A percentile compares a stretch with the other conserved stretches of the same genome.
These are phyloP conservation scores for Mortierella sp. DNA, from an alignment of 371 early-diverging fungal species.

Conservation along the genomic window DNA sequence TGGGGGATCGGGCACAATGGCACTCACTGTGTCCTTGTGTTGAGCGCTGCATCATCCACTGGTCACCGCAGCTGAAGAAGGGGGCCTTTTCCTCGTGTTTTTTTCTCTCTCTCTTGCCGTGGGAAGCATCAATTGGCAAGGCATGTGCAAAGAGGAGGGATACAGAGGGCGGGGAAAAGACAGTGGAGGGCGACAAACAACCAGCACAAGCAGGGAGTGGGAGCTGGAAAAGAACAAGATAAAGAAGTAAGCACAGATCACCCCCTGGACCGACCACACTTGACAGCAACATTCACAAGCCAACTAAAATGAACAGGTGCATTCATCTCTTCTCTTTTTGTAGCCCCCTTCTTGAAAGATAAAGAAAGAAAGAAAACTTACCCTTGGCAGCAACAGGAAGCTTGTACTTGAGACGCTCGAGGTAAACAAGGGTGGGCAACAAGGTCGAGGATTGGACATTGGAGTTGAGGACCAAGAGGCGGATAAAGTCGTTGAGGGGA, in stretches of 20 bases:
- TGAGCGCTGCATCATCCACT: not conserved
- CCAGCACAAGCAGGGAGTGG: not conserved
- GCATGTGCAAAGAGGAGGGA: not conserved
- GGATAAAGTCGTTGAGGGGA: conserved; percentile 66
- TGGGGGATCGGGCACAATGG: not conserved
- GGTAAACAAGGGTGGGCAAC: conserved; percentile 71
- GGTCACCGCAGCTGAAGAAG: not conserved
- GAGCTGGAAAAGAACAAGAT: not conserved
- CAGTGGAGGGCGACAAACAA: not conserved
- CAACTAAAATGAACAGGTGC: not conserved
- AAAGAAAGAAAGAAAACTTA: conserved; percentile 8
- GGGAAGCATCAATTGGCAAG: not conserved
- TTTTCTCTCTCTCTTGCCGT: too few species aligned
- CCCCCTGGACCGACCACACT: conserved; percentile 9
- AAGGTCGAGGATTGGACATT: conserved; percentile 72
- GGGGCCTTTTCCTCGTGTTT: too few species aligned
- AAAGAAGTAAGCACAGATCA: conserved; percentile 31
- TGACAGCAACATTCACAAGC: not conserved
- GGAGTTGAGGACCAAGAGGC: conserved; percentile 66
- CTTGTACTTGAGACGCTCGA: conserved; percentile 65
- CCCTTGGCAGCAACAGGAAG: conserved; percentile 56
- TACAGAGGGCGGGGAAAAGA: not conserved
- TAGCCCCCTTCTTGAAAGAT: not conserved
- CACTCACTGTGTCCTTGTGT: not conserved
- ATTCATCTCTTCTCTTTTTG: not conserved